These are phyloP conservation scores for Suillus plorans DNA, from an alignment of 768 basidiomycete genomes.

Conservation along the genomic window DNA sequence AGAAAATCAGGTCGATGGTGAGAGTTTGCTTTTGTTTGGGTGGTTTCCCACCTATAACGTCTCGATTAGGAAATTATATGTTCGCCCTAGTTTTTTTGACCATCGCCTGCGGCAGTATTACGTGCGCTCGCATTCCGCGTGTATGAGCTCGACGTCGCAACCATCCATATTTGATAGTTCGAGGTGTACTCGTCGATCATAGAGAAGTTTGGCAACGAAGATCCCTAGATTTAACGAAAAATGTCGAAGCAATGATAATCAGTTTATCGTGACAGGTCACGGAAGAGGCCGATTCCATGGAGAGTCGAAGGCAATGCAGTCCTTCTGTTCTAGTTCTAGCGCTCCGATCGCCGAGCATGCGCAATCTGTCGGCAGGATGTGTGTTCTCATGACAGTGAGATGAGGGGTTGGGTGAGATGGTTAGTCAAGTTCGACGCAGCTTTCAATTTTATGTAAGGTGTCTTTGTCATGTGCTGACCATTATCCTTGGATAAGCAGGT, in stretches of 20 bases:
- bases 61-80: background rate
- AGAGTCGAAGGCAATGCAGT: background rate
- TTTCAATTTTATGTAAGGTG: slow-evolving; percentile 4
- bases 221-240: background rate
- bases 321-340: background rate
- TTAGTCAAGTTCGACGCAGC: background rate
- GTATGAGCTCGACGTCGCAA: background rate
- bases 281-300: slow-evolving; percentile 1
- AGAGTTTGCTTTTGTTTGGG: slow-evolving; percentile 26
- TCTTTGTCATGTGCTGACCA: slow-evolving; percentile 5
- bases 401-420: background rate
- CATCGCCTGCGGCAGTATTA: background rate
- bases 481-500: slow-evolving; percentile 2
- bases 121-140: slow-evolving; percentile 3
- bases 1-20: slow-evolving; percentile 25
- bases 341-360: background rate
- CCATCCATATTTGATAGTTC: background rate
- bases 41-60: background rate
- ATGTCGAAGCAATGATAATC: background rate
- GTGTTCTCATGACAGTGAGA: background rate
- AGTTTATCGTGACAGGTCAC: background rate
- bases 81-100: background rate
- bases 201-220: background rate
- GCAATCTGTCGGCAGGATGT: slow-evolving; percentile 1
- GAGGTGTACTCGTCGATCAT: background rate